Evolutionary conservation across 768 basidiomycete species (phyloP), one percentile per base, ranked within the genome.

Genomic region (Trametopsis cervina): DNA sequence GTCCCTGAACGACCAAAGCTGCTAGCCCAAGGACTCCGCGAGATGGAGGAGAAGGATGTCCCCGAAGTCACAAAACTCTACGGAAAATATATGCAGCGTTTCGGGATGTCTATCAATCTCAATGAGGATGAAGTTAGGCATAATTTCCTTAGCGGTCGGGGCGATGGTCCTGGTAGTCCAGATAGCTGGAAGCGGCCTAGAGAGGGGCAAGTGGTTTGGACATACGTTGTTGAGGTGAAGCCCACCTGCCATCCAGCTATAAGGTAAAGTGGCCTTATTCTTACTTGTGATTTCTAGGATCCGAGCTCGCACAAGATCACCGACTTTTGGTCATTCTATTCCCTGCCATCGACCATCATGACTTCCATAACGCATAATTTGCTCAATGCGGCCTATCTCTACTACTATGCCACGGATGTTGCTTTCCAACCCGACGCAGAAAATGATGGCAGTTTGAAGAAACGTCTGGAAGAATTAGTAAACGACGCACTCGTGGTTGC

Each of bases 241-340:
- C 13, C 57, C 36, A 40, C 42, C 40, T 27, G n/a, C n/a, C n/a
- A n/a, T n/a, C n/a, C n/a, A n/a, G 20, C 1, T 18, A 4, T 21
- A 21, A 1, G 12, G 44, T 13, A 17, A 29, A 18, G 35, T n/a
- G 11, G 22, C 12, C 9, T 11, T 10, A 26, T 17, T 43, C 17
- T 23, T 25, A 50, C 15, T 37, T 13, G 26, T 46, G 36, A 15
- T 21, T 13, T 35, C 37, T 20, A 98, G 94, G 78, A 97, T 64
- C 86, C 89, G 1, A 66, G 77, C 49, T 85, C 86, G 2, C 80
- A 85, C 50, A 75, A 76, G 52, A 84, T 99, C 57, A 97, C 95
- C 1, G 96, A 99, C 67, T 88, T 94, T 61, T 85, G 97, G 67
- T 94, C 95, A 7, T 95, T 98, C 72, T 99, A 96, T 65, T 89